Evolutionary conservation across 768 basidiomycete species (phyloP).

Genomic region (Lentinula sp.): DNA sequence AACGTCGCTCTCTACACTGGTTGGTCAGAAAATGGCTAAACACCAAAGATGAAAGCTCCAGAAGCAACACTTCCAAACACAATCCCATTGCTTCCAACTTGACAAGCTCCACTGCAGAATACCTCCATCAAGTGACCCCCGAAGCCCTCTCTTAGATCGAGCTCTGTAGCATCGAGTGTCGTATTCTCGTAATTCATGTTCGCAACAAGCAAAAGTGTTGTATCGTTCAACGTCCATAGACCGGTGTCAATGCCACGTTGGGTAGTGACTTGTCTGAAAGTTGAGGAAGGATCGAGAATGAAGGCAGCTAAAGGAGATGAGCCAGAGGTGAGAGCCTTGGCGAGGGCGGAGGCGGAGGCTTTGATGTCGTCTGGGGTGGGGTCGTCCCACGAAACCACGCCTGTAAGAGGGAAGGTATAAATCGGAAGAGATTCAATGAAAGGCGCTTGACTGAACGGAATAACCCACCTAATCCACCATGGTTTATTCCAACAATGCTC

Average conservation of each 20-base stretch:
- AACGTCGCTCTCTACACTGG: too few species aligned
- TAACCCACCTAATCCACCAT: constrained; percentile 50
- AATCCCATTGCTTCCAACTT: constrained; percentile 18
- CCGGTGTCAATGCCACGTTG: constrained; percentile 41
- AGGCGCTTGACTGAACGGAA: neutral
- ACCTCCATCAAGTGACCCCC: constrained; percentile 19
- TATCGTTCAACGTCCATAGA: constrained; percentile 34
- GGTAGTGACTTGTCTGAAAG: constrained; percentile 32
- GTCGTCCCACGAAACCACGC: constrained; percentile 49
- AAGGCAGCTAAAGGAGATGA: constrained; percentile 33
- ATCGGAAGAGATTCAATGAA: neutral
- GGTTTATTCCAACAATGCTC: constrained; percentile 62
- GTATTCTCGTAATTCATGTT: constrained; percentile 40
- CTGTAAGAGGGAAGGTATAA: constrained; percentile 12
- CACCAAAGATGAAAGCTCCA: constrained; percentile 28
- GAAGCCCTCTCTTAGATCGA: constrained; percentile 8
- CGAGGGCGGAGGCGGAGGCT: constrained; percentile 41
- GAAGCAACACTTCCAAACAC: constrained; percentile 32
- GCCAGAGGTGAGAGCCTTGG: constrained; percentile 28
- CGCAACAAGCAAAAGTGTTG: constrained; percentile 42
- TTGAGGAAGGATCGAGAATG: constrained; percentile 35
- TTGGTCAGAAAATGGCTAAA: neutral
- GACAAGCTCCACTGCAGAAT: constrained; percentile 27
- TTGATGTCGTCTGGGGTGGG: constrained; percentile 51
- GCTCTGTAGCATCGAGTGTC: constrained; percentile 22